Base-by-base conservation (phyloP, 805 yeast genomes). In the Suhomyces vadensis region DNA sequence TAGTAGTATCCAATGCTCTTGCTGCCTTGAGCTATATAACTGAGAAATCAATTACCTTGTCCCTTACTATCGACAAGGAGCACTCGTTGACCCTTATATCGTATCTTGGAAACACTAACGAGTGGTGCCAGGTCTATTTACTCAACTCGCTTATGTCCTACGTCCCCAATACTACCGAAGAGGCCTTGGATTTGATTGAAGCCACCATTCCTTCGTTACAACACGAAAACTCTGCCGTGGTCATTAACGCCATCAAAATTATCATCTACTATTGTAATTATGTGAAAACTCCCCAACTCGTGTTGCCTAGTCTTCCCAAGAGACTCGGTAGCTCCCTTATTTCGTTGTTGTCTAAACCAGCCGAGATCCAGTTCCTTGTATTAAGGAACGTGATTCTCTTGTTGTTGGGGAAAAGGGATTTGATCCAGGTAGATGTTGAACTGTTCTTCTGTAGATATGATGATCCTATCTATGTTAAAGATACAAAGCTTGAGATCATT, bases 381-480 rank as follows among this genome's bases (percentile, higher is more conserved):
- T 69, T 91, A 50, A 72, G 97, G 58, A 92, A 91, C 59, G 84
- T 87, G 38, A 87, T 89, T 20, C 63, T 90, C 24, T 64, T 91
- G 27, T 72, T 91, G 21, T 71, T 89, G 44, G 81, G 87, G 41
- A 78, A 82, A 47, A 82, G 84, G 9, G 73, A 77, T 17, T 66
- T 89, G 44, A 64, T 82, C 31, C 64, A 71, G 20, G 69, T 86
- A 42, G 94, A 87, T 49, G 88, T 87, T n/a, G 78, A 81, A 42
- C 78, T 81, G 66, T 88, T 91, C 58, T 90, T 88, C 64, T 84
- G 94, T 65, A 82, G 81, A 47, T 87, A 79, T 55, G 85, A 86
- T 60, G 97, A 91, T 60, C 94, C 95, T 1, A 80, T 87, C 17
- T 92, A 87, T 60, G 82, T 92, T 58, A 88, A 90, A 61, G 92